Percentiles rank a stretch among this genome's conserved stretches.
phyloP scores from a whole-genome alignment of 805 yeast genomes.

The Candida hungchunana region DNA sequence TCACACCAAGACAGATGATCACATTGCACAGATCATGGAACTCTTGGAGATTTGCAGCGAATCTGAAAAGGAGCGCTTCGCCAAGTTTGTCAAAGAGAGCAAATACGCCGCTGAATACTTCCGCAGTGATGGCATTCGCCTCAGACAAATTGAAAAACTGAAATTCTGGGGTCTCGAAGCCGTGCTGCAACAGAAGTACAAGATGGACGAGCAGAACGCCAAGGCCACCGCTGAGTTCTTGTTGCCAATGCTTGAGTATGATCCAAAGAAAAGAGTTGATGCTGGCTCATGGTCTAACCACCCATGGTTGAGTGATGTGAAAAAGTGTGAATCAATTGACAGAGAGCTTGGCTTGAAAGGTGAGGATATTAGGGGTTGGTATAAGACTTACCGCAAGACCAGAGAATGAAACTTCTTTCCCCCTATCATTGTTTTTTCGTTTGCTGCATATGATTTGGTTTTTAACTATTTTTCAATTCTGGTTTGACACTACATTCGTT shows the following conservation, averaged over 20 bases:
- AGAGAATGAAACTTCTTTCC: no score
- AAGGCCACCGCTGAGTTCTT: conserved; percentile 43
- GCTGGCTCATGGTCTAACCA: conserved; percentile 50
- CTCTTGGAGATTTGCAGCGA: conserved; percentile 21
- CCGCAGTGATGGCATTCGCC: conserved; percentile 36
- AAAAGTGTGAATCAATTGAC: conserved; percentile 13
- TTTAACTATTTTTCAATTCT: no score
- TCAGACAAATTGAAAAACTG: conserved; percentile 61
- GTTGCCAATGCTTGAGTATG: conserved; percentile 44
- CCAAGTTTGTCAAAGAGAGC: conserved; percentile 33
- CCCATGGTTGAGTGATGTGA: conserved; percentile 39
- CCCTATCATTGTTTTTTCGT: neutral
- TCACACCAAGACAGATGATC: conserved; percentile 90
- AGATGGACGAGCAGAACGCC: conserved; percentile 53
- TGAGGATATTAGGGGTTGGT: conserved; percentile 28
- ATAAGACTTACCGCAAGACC: conserved; percentile 6
- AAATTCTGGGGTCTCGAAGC: conserved; percentile 74
- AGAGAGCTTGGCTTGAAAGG: conserved; percentile 24
- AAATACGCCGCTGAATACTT: conserved; percentile 43
- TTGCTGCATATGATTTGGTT: neutral
- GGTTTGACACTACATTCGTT: no score
- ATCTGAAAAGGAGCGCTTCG: conserved; percentile 35
- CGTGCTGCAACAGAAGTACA: conserved; percentile 73
- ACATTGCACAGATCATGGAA: conserved; percentile 84
- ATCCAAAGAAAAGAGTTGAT: conserved; percentile 48